Percentiles rank a stretch among this genome's conserved stretches.
Conservation (phyloP, 345 rosid species). For the Gynandropsis gynandra region DNA sequence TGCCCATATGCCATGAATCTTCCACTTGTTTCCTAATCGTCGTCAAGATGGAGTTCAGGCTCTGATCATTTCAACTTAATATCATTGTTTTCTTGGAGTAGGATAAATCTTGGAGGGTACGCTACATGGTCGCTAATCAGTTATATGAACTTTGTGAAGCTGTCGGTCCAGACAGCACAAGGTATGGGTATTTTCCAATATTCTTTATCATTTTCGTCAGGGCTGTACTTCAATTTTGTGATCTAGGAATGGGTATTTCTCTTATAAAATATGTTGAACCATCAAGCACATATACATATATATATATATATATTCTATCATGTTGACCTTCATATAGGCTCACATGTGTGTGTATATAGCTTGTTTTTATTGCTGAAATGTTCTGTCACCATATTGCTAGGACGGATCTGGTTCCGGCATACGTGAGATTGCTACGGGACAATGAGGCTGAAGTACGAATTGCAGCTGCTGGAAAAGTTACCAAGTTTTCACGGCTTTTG, state of each 20-base stretch:
- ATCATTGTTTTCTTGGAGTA: slow-evolving; percentile 22
- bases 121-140: slow-evolving; percentile 97
- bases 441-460: slow-evolving; percentile 99
- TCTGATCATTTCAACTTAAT: slow-evolving; percentile 2
- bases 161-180: slow-evolving; percentile 85
- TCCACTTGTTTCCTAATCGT: not conserved
- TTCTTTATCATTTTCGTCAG: not conserved
- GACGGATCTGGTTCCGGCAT: slow-evolving; percentile 89
- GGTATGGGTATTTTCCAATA: slow-evolving; percentile 27
- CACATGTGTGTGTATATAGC: not conserved
- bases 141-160: slow-evolving; percentile 95
- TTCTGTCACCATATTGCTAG: slow-evolving; percentile 29
- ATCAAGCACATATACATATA: slow-evolving; percentile 1
- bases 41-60: not conserved
- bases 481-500: slow-evolving; percentile 83
- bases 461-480: slow-evolving; percentile 98
- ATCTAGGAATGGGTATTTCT: not conserved
- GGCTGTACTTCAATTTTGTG: not conserved
- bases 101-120: slow-evolving; percentile 99
- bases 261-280: not conserved
- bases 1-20: not conserved
- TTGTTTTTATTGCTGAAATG: not conserved
- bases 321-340: not conserved
- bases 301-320: not conserved
- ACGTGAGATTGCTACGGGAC: slow-evolving; percentile 87